phyloP scores from a whole-genome alignment of 495 filamentous ascomycete genomes.

The Xylaria telfairii region DNA sequence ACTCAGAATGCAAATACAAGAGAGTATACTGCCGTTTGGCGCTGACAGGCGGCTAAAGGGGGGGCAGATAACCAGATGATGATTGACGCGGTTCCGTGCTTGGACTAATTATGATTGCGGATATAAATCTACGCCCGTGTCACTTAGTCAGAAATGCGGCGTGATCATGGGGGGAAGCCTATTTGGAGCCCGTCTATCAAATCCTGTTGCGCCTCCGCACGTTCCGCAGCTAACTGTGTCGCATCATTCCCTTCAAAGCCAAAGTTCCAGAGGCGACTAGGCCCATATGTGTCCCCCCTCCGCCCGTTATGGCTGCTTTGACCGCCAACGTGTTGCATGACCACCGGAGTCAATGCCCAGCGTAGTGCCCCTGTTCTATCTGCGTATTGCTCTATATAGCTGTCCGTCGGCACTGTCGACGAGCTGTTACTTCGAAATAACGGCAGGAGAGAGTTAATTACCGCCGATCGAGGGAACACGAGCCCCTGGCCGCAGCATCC shows the following conservation, averaged over 20 bases:
- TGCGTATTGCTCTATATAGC: slow-evolving; percentile 34
- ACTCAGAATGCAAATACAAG: not conserved
- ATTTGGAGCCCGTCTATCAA: not conserved
- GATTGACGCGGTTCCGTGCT: not conserved
- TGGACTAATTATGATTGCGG: not conserved
- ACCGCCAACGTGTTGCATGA: slow-evolving; percentile 59
- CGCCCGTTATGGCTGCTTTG: slow-evolving; percentile 34
- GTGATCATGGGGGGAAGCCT: not conserved
- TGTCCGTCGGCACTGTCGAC: slow-evolving; percentile 33
- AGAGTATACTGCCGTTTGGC: not conserved
- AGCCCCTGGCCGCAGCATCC: slow-evolving; percentile 49
- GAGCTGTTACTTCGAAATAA: slow-evolving; percentile 30
- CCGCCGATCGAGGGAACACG: slow-evolving; percentile 33
- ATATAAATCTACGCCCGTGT: not conserved
- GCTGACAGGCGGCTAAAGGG: not conserved
- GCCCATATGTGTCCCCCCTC: slow-evolving; percentile 25
- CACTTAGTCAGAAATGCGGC: not conserved
- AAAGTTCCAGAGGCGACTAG: slow-evolving; percentile 34
- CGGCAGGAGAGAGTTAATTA: slow-evolving; percentile 28
- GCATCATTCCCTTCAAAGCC: slow-evolving; percentile 36
- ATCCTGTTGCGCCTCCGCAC: slow-evolving; percentile 13
- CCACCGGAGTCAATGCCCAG: slow-evolving; percentile 54
- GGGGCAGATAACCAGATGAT: not conserved
- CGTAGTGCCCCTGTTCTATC: slow-evolving; percentile 36
- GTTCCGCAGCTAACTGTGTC: slow-evolving; percentile 30